Base-by-base conservation (phyloP, 768 basidiomycete species). In the Tricholoma furcatifolium region DNA sequence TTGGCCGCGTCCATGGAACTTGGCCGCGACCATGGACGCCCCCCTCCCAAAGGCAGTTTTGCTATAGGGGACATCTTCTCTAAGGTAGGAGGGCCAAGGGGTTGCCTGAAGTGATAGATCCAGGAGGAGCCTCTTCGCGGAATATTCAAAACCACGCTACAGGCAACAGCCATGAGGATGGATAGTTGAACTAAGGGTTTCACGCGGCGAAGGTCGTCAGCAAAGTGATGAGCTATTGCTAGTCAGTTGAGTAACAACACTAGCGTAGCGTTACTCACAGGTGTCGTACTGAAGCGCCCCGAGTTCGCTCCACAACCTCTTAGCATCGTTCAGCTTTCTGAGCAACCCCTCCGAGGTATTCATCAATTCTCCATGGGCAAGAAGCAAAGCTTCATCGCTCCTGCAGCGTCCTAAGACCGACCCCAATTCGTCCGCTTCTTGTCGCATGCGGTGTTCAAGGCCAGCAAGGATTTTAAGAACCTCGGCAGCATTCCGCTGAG, bases 101-200 rank as follows among this genome's bases (percentile, higher is more conserved):
- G n/a, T n/a, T n/a, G n/a, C n/a, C n/a, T n/a, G n/a, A n/a, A n/a
- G n/a, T n/a, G n/a, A n/a, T n/a, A n/a, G n/a, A 60, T 15, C 58
- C 58, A 59, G 21, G 43, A 38, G 15, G 40, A 51, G n/a, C 55
- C 52, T 10, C 52, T 47, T 18, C 49, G 42, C 23, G 55, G 42
- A 4, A 60, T 15, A 11, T 50, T 40, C 9, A 60, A 23, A 8
- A 60, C 43, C 8, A 60, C n/a, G 35, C 47, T 40, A 42, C 34
- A 47, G 7, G 42, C 53, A 15, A 54, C 49, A 18, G 54, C 45
- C 50, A 60, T 60, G 8, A 56, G 31, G 21, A 47, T 30, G 12
- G 41, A 24, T 2, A 58, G 43, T 24, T 58, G 57, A 8, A 58
- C 20, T 14, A 58, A 30, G 9, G 53, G 44, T 17, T 38, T 38